These are phyloP conservation scores for Volvariella volvacea DNA, from an alignment of 1,284 basidiomycete species.

Conservation along the genomic window DNA sequence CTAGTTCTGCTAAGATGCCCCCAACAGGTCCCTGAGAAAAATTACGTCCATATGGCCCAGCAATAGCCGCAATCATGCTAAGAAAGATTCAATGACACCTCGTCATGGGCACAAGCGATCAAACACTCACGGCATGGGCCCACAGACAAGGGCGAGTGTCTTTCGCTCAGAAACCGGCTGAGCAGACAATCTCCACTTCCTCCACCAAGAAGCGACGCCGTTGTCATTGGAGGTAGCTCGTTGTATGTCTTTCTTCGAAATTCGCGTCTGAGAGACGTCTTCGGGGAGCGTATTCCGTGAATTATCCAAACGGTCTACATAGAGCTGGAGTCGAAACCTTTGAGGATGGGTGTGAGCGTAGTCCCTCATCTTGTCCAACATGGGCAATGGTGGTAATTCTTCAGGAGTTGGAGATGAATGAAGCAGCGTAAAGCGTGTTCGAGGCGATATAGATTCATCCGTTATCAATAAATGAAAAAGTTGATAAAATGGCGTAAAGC, in stretches of 20 bases:
- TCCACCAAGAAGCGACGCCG: conserved; percentile 36
- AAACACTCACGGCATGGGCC: conserved; percentile 66
- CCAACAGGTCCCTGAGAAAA: conserved; percentile 67
- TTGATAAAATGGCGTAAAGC: conserved; percentile 77
- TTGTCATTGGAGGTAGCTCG: conserved; percentile 26
- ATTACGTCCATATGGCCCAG: conserved; percentile 71
- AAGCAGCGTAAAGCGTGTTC: conserved; percentile 60
- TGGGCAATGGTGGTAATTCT: conserved; percentile 58
- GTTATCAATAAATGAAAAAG: conserved; percentile 42
- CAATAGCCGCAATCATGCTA: conserved; percentile 71
- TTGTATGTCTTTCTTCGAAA: conserved; percentile 42
- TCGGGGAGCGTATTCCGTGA: conserved; percentile 12
- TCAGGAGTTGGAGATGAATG: conserved; percentile 56
- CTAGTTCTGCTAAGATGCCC: conserved; percentile 62
- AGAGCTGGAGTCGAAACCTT: conserved; percentile 49
- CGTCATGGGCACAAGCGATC: no score
- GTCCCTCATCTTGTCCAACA: conserved; percentile 43
- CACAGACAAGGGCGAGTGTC: conserved; percentile 66
- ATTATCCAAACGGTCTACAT: conserved; percentile 48
- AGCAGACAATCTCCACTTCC: conserved; percentile 21
- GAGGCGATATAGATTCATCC: conserved; percentile 17
- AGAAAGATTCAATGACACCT: not conserved
- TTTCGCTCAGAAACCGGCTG: conserved; percentile 23
- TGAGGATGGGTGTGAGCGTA: conserved; percentile 45
- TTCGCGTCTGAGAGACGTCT: conserved; percentile 39